phyloP scores from a whole-genome alignment of 768 basidiomycete genomes.

The Suillus placidus region DNA sequence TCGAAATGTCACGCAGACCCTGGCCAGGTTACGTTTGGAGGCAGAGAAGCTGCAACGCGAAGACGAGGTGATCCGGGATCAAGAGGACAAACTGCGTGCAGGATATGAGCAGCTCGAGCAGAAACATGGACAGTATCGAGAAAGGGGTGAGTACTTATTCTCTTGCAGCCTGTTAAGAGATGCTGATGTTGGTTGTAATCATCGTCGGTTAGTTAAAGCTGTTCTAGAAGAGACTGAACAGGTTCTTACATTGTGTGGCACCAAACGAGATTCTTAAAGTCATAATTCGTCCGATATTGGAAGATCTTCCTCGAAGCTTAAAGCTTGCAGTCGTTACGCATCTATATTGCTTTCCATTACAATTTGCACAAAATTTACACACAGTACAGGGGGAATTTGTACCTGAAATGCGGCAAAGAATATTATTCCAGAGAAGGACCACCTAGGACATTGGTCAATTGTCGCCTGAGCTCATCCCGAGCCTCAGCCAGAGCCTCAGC shows the following conservation, averaged over 20 bases:
- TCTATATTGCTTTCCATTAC: background rate
- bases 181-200: slow-evolving; percentile 14
- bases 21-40: slow-evolving; percentile 42
- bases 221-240: slow-evolving; percentile 48
- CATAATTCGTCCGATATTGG: background rate
- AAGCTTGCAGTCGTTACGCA: background rate
- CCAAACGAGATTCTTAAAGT: slow-evolving; percentile 38
- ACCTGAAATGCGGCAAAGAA: no score
- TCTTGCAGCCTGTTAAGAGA: background rate
- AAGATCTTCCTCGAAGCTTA: background rate
- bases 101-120: slow-evolving; percentile 44
- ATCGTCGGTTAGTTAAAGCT: slow-evolving; percentile 36
- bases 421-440: no score
- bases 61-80: slow-evolving; percentile 42
- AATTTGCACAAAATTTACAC: background rate
- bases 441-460: no score
- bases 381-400: no score
- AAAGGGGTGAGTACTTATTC: slow-evolving; percentile 36
- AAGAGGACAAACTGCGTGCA: slow-evolving; percentile 42
- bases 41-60: slow-evolving; percentile 44
- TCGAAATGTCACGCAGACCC: slow-evolving; percentile 48
- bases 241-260: slow-evolving; percentile 46
- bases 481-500: no score
- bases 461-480: no score
- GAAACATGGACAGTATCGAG: slow-evolving; percentile 44